These are phyloP conservation scores for Rhizopogon salebrosus DNA, from an alignment of 768 basidiomycete species.

Conservation along the genomic window DNA sequence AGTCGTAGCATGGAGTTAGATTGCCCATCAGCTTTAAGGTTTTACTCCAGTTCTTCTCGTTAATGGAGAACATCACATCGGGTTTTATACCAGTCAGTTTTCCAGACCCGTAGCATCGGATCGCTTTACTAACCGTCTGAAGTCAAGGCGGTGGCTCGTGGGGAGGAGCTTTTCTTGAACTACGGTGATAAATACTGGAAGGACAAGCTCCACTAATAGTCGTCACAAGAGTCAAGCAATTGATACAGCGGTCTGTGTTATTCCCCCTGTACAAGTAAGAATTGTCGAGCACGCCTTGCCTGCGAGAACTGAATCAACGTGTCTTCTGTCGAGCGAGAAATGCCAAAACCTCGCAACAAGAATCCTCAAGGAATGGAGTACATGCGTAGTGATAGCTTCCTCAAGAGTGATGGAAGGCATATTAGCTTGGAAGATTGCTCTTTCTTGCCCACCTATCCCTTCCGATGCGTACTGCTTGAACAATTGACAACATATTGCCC, in stretches of 20 bases:
- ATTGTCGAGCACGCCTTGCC: too few species aligned
- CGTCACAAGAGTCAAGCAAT: background rate
- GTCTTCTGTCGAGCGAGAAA: too few species aligned
- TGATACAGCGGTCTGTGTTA: background rate
- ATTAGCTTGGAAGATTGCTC: too few species aligned
- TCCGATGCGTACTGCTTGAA: too few species aligned
- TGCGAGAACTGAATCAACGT: too few species aligned
- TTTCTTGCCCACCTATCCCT: too few species aligned
- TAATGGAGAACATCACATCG: conserved; percentile 31
- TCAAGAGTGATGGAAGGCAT: too few species aligned
- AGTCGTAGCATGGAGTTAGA: conserved; percentile 3
- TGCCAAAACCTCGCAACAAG: too few species aligned
- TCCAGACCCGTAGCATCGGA: background rate
- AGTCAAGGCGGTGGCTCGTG: conserved; percentile 20
- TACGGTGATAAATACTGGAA: conserved; percentile 30
- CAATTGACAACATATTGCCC: too few species aligned
- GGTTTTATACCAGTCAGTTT: conserved; percentile 31
- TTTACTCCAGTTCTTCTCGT: conserved; percentile 20
- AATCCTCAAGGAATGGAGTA: too few species aligned
- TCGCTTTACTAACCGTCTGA: background rate
- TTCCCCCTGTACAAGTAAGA: too few species aligned
- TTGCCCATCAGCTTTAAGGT: background rate
- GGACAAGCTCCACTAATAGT: background rate
- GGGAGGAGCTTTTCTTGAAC: conserved; percentile 30
- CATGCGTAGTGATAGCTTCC: too few species aligned